Evolutionary conservation across 306 rosid species (phyloP).

Genomic region (Cicer pinnatifidum): DNA sequence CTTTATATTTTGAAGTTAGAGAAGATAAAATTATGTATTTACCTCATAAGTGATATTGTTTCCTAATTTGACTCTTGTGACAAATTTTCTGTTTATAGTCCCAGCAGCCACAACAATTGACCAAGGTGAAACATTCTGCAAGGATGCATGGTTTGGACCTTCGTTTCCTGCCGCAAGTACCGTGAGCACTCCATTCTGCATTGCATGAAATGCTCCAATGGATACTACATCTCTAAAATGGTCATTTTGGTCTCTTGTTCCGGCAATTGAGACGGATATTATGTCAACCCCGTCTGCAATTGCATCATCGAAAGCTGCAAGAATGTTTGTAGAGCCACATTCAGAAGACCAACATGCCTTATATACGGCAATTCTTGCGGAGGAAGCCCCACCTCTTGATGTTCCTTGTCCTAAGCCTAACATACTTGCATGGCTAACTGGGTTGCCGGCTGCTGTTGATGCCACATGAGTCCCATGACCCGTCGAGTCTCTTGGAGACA

Average conservation of each 20-base stretch:
- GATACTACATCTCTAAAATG: conserved; percentile 34
- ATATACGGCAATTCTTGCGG: too few species aligned
- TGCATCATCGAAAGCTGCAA: conserved; percentile 58
- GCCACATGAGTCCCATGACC: conserved; percentile 5
- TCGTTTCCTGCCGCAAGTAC: conserved; percentile 48
- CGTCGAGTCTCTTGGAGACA: too few species aligned
- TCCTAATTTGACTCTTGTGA: conserved; percentile 51
- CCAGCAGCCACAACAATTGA: conserved; percentile 54
- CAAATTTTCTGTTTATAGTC: conserved; percentile 53
- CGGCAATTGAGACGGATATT: conserved; percentile 47
- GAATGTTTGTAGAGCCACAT: too few species aligned
- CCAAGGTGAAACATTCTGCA: conserved; percentile 55
- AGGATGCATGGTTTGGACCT: conserved; percentile 40
- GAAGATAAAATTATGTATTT: background rate
- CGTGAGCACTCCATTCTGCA: conserved; percentile 52
- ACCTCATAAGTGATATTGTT: conserved; percentile 51
- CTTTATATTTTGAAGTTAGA: too few species aligned
- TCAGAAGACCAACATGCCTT: too few species aligned
- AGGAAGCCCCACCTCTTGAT: too few species aligned
- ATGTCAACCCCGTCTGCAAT: conserved; percentile 67
- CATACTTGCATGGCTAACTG: too few species aligned
- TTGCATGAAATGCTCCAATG: conserved; percentile 51
- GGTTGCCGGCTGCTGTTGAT: conserved; percentile 28
- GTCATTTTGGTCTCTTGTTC: background rate
- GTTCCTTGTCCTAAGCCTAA: too few species aligned